phyloP scores from a whole-genome alignment of 2,329 filamentous ascomycete species.

The Pseudocercospora musae region DNA sequence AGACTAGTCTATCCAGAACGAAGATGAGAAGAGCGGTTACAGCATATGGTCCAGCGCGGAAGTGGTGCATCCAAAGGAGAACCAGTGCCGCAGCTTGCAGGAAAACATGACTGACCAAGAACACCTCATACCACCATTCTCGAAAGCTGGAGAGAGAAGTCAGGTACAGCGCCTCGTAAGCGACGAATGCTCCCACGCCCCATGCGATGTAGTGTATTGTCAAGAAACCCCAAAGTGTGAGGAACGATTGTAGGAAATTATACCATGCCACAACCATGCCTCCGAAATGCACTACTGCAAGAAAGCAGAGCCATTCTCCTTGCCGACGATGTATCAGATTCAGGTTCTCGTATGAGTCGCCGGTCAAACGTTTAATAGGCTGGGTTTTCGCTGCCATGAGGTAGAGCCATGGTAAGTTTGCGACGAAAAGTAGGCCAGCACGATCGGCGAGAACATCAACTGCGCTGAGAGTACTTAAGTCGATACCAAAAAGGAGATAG shows the following conservation, averaged over 20 bases:
- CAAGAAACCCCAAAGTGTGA: slow-evolving; percentile 51
- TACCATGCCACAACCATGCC: slow-evolving; percentile 58
- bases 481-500: slow-evolving; percentile 54
- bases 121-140: slow-evolving; percentile 60
- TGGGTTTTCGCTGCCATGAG: slow-evolving; percentile 65
- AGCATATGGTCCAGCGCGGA: slow-evolving; percentile 53
- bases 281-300: slow-evolving; percentile 54
- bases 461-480: slow-evolving; percentile 35
- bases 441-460: slow-evolving; percentile 56
- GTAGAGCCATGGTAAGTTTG: slow-evolving; percentile 56
- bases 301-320: slow-evolving; percentile 60
- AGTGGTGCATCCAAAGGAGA: slow-evolving; percentile 60
- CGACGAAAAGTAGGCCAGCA: slow-evolving; percentile 52
- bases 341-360: slow-evolving; percentile 63
- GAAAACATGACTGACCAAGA: slow-evolving; percentile 57
- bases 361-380: slow-evolving; percentile 58
- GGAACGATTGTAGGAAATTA: slow-evolving; percentile 43
- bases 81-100: slow-evolving; percentile 55
- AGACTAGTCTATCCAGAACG: slow-evolving; percentile 55
- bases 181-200: slow-evolving; percentile 54
- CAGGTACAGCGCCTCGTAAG: slow-evolving; percentile 61
- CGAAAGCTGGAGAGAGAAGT: slow-evolving; percentile 60
- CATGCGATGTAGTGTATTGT: slow-evolving; percentile 51
- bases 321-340: slow-evolving; percentile 64
- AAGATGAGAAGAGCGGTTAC: slow-evolving; percentile 55